Base-by-base conservation (phyloP, 306 rosid species). In the Lathyrus sativus region DNA sequence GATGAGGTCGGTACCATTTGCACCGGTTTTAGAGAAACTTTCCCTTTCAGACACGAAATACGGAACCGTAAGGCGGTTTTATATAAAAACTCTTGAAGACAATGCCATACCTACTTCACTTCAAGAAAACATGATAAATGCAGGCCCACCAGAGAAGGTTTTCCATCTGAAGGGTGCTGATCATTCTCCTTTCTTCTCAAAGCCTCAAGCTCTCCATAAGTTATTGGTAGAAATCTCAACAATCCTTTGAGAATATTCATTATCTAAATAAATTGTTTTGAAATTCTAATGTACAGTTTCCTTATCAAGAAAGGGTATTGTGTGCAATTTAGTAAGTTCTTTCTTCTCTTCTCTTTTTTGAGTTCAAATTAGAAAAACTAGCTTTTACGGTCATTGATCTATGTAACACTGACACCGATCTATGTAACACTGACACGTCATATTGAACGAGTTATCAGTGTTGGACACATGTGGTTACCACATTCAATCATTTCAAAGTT, bases 141-240 rank as follows among this genome's bases (percentile, higher is more conserved):
- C 78, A 26, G 87, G 84, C 74, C 88, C 91, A 14, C 95, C 97
- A 0, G 92, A 95, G 50, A 81, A 79, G 65, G 91, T 95, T 54
- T 83, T 90, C 67, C 76, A 78, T 43, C 53, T 95, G 50, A 95
- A 95, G 74, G 91, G 92, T 4, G 95, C 97, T 1, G 97, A 95
- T 78, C 99, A 95, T 78, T 85, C 97, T 1, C 99, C 99, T 0
- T 90, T 95, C 68, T 95, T 95, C 87, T 95, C 99, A 35, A 95
- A 85, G 79, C 97, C 97, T 74, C 99, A 95, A 83, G 97, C 99
- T 50, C 75, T 95, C 44, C 96, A 95, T 87, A 95, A 88, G 81
- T 77, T 95, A 37, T 69, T 95, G 77, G 81, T 87, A 62, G 97
- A 95, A 82, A 87, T 95, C 79, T 88, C 99, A 59, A 85, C 55